A percentile compares a stretch with the other conserved stretches of the same genome.
Conservation (phyloP, 768 basidiomycete genomes). For the Phlebiopsis flavidoalba region DNA sequence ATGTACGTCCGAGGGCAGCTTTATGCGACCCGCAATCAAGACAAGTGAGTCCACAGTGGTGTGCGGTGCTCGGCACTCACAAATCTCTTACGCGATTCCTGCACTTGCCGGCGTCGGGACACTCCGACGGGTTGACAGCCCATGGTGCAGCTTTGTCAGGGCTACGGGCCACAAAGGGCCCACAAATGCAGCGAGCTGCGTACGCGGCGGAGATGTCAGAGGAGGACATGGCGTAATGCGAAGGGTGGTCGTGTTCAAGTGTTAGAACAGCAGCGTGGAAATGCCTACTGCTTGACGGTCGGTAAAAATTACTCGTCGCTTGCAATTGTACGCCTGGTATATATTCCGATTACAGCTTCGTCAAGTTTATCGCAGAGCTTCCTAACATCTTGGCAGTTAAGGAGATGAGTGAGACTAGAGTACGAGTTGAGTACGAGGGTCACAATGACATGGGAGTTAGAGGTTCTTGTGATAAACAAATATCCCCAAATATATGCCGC, state of each 20-base stretch:
- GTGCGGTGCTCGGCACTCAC: too few relatives aligned
- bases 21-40: not conserved
- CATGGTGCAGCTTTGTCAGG: not conserved
- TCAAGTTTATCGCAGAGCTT: not conserved
- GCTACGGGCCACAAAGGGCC: not conserved
- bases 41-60: not conserved
- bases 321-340: not conserved
- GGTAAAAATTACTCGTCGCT: not conserved
- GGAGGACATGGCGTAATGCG: too few relatives aligned
- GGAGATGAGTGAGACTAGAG: too few relatives aligned
- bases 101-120: not conserved
- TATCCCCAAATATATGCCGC: not conserved
- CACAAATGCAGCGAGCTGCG: too few relatives aligned
- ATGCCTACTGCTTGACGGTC: not conserved
- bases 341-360: not conserved
- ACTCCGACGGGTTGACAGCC: not conserved
- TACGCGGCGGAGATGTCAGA: too few relatives aligned
- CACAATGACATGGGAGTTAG: too few relatives aligned
- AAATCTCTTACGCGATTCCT: slow-evolving; percentile 3
- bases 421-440: not conserved
- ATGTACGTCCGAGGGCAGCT: not conserved
- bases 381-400: not conserved
- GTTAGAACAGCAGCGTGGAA: not conserved
- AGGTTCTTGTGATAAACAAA: too few relatives aligned
- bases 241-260: not conserved